A percentile compares a stretch with the other conserved stretches of the same genome.
phyloP scores from a whole-genome alignment of 2,329 filamentous ascomycete genomes.

The Gaeumannomyces sp. region DNA sequence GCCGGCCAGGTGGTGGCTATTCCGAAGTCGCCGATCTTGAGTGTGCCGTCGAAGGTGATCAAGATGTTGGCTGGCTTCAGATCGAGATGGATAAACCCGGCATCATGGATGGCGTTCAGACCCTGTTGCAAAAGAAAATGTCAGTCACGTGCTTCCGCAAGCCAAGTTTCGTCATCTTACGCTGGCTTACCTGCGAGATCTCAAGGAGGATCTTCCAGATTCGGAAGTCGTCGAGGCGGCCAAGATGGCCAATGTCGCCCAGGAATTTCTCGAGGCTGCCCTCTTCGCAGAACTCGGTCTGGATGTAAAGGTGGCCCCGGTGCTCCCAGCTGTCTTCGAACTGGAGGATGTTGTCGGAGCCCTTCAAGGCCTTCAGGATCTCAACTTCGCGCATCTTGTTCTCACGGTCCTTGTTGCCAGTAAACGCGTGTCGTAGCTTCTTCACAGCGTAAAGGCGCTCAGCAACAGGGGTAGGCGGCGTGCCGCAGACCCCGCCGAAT shows the following conservation, averaged over 20 bases:
- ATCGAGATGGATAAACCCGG: slow-evolving; percentile 79
- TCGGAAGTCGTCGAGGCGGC: slow-evolving; percentile 88
- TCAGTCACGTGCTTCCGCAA: neutral
- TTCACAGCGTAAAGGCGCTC: slow-evolving; percentile 82
- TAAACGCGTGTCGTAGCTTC: slow-evolving; percentile 76
- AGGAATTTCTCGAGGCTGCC: slow-evolving; percentile 86
- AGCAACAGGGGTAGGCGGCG: slow-evolving; percentile 47
- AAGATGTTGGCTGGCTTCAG: slow-evolving; percentile 81
- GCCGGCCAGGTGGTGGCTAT: slow-evolving; percentile 76
- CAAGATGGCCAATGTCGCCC: slow-evolving; percentile 72
- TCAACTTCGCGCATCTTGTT: slow-evolving; percentile 78
- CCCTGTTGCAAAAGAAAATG: slow-evolving; percentile 50
- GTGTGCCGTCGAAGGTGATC: slow-evolving; percentile 70
- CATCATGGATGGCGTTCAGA: slow-evolving; percentile 81
- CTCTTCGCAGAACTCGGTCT: slow-evolving; percentile 95
- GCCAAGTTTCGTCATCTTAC: neutral
- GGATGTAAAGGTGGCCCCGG: slow-evolving; percentile 82
- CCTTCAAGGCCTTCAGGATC: slow-evolving; percentile 68
- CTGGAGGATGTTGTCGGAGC: slow-evolving; percentile 78
- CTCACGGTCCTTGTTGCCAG: slow-evolving; percentile 73
- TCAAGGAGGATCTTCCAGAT: slow-evolving; percentile 98
- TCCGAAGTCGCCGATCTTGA: slow-evolving; percentile 85
- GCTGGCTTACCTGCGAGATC: slow-evolving; percentile 62
- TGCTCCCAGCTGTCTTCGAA: slow-evolving; percentile 86
- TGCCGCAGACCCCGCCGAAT: slow-evolving; percentile 22